Base-by-base conservation (phyloP, 768 basidiomycete genomes). In the Chlorophyllum brunneum region DNA sequence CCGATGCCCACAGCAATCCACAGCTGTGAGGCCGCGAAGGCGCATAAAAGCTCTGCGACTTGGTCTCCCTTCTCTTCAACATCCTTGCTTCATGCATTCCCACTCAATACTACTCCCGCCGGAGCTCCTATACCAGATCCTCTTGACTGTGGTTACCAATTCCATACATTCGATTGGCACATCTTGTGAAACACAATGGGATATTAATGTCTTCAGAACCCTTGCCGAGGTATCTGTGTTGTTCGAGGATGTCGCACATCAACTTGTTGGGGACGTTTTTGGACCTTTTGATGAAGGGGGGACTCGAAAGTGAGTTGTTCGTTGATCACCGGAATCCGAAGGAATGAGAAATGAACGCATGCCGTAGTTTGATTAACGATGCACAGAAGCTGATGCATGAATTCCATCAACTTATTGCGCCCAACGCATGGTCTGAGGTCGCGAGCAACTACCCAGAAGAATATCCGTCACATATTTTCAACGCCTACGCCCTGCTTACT, bases 301-400 rank as follows among this genome's bases (percentile, higher is more conserved):
- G 22, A 13, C 13, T 2, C 48, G 22, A 4, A 31, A 31, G 48
- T 50, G 15, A 26, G n/a, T n/a, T n/a, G n/a, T n/a, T n/a, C n/a
- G n/a, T n/a, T n/a, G n/a, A n/a, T n/a, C n/a, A n/a, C n/a, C n/a
- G n/a, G n/a, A n/a, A n/a, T n/a, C n/a, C n/a, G n/a, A n/a, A 23
- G 5, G 22, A 38, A 18, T 23, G 11, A 10, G 22, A 10, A n/a
- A 40, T 13, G 9, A 49, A 49, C 30, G 2, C 6, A 13, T 29
- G 16, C 4, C n/a, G 6, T 31, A 50, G 48, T 30, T 30, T 50
- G 8, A 30, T 50, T n/a, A 1, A 11, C 22, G 48, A 50, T 7
- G 48, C 38, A 22, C 38, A 50, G 38, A 50, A 50, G 24, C 10
- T 50, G 26, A 40, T 50, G 48, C 4, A 41, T 15, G 27, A 50